A percentile compares a stretch with the other conserved stretches of the same genome.
Conservation (phyloP, 1,284 basidiomycete species). For the Naganishia sp. region DNA sequence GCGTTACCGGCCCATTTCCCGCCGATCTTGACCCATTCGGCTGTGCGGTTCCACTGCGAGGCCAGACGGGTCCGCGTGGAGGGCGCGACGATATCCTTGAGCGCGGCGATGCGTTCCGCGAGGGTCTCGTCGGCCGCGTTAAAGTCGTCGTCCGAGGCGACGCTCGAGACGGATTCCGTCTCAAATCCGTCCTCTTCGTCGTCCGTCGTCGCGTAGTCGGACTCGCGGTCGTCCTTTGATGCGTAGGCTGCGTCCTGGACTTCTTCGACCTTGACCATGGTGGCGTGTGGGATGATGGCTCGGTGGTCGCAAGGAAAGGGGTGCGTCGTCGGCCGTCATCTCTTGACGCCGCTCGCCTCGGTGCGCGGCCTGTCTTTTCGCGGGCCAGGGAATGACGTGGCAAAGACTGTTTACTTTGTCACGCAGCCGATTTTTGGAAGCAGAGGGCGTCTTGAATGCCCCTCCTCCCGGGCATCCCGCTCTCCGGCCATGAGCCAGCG, state of each 20-base stretch:
- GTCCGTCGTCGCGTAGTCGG: constrained; percentile 36
- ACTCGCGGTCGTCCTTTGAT: constrained; percentile 42
- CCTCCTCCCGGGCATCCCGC: too few species aligned
- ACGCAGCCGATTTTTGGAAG: too few species aligned
- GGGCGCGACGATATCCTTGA: constrained; percentile 94
- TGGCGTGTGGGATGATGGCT: constrained; percentile 13
- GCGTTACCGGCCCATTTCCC: constrained; percentile 78
- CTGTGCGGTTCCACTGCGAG: constrained; percentile 62
- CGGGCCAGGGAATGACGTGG: too few species aligned
- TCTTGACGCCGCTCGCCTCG: too few species aligned
- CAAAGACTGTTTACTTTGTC: too few species aligned
- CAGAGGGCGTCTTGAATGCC: too few species aligned
- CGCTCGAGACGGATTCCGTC: constrained; percentile 42
- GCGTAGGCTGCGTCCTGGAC: constrained; percentile 45
- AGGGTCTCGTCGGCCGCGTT: constrained; percentile 65
- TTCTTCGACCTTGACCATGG: constrained; percentile 54
- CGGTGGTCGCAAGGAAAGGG: too few species aligned
- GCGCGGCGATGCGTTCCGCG: constrained; percentile 81
- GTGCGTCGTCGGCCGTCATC: too few species aligned
- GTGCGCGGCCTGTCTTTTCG: too few species aligned
- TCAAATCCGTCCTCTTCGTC: constrained; percentile 36
- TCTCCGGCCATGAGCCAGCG: too few species aligned
- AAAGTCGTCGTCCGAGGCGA: constrained; percentile 38
- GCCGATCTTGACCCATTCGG: constrained; percentile 61
- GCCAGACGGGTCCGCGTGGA: constrained; percentile 76